Evolutionary conservation across 2,329 filamentous ascomycete species (phyloP), one percentile per base, ranked within the genome.

Genomic region (Cordyceps cicadae): DNA sequence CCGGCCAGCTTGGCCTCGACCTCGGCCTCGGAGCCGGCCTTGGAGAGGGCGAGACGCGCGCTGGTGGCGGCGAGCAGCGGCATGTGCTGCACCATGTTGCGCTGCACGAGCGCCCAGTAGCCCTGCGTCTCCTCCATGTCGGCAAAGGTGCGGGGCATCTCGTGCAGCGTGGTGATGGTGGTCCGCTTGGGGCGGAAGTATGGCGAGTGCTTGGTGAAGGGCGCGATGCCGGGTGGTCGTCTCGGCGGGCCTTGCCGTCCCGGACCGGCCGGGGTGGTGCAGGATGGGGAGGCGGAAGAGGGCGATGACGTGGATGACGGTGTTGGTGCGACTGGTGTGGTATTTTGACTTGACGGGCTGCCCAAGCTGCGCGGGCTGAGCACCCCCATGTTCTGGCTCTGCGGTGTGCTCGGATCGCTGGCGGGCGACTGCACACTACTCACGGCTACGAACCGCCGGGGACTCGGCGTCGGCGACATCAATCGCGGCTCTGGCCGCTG

Each of bases 101-200:
- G 67, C 61, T 76, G 75, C 24, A 74, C 66, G 15, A 75, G 61
- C 3, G 64, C 68, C 75, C 75, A 77, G 62, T 76, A 76, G 2
- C 69, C 70, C 6, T 71, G 67, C 4, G 72, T 71, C 21, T 76
- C 73, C 9, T 71, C 69, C n/a, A 72, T 64, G 5, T 70, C 63
- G 7, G 49, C 53, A 49, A 77, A 76, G 5, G 62, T 59, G 0
- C 57, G 58, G 0, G 75, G 74, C 66, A 76, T 68, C 2, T 71
- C 66, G 6, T 71, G 68, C 5, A 75, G 64, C 0, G 66, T 67
- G 0, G 63, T 71, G 29, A 76, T 70, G 14, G 63, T 64, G 2
- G 69, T 66, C 39, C 68, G 65, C 14, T 69, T 70, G 2, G 68
- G 74, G 24, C 68, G 70, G 63, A 70, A 76, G 51, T 74, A 76